Conservation (phyloP, 2,329 filamentous ascomycete species). For the Nemania serpens region DNA sequence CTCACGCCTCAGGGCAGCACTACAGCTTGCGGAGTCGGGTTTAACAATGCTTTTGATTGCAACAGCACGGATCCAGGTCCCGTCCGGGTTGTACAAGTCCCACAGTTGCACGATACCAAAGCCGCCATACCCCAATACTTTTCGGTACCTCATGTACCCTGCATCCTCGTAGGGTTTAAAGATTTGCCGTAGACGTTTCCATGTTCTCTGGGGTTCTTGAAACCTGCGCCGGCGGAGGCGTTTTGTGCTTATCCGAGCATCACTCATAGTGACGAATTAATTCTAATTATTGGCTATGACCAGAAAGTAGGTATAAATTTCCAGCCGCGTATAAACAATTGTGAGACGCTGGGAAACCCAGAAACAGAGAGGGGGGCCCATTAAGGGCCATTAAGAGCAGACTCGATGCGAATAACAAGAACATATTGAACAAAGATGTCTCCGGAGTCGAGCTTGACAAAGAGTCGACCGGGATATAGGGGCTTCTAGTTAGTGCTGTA, state of each 20-base stretch:
- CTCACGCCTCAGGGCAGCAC: slow-evolving; percentile 1
- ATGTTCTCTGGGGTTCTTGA: not conserved
- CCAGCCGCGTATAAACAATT: not conserved
- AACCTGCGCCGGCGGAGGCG: not conserved
- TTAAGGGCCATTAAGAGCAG: too few species aligned
- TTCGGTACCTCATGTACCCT: slow-evolving; percentile 4
- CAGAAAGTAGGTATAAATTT: not conserved
- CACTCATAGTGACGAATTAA: not conserved
- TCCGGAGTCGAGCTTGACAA: too few species aligned
- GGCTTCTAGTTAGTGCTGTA: too few species aligned
- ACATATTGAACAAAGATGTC: too few species aligned
- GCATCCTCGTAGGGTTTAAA: not conserved
- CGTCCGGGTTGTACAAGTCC: not conserved
- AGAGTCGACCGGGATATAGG: too few species aligned
- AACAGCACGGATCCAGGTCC: not conserved
- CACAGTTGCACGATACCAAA: slow-evolving; percentile 19
- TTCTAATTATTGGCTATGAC: not conserved
- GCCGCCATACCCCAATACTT: slow-evolving; percentile 20
- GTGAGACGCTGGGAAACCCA: too few species aligned
- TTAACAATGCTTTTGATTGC: slow-evolving; percentile 14
- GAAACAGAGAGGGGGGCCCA: too few species aligned
- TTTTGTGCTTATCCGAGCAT: not conserved
- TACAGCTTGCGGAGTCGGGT: fast-evolving
- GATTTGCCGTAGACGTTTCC: slow-evolving; percentile 3
- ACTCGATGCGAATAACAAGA: too few species aligned